phyloP scores from a whole-genome alignment of 768 basidiomycete genomes.

The Vararia minispora region DNA sequence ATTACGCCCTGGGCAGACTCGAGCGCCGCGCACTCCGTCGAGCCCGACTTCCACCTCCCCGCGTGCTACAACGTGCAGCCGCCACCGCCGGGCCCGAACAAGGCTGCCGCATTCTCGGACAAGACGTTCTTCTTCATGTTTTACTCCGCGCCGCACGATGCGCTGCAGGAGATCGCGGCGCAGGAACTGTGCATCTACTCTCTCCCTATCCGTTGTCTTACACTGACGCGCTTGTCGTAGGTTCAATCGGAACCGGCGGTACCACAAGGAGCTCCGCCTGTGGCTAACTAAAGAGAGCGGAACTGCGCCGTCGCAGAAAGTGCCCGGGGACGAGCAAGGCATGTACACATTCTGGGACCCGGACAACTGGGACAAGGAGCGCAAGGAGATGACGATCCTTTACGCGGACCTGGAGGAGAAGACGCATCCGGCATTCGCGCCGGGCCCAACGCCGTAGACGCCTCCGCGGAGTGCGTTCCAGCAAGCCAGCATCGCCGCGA shows the following conservation, averaged over 20 bases:
- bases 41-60: constrained; percentile 82
- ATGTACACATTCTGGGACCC: constrained; percentile 31
- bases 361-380: constrained; percentile 15
- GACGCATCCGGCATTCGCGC: constrained; percentile 8
- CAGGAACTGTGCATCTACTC: constrained; percentile 73
- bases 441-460: too few relatives aligned
- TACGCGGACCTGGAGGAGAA: constrained; percentile 15
- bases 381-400: constrained; percentile 12
- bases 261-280: constrained; percentile 75
- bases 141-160: constrained; percentile 81
- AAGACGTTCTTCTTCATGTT: constrained; percentile 98
- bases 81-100: constrained; percentile 62
- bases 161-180: constrained; percentile 81
- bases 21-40: constrained; percentile 63
- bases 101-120: constrained; percentile 74
- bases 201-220: constrained; percentile 10
- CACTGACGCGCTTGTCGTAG: constrained; percentile 26
- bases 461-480: too few relatives aligned
- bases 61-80: constrained; percentile 83
- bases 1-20: constrained; percentile 91
- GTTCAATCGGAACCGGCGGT: constrained; percentile 87
- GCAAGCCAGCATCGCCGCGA: too few relatives aligned
- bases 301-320: constrained; percentile 57
- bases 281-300: constrained; percentile 78
- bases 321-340: constrained; percentile 67